phyloP scores from a whole-genome alignment of 306 rosid species.

The Dryas octopetala region DNA sequence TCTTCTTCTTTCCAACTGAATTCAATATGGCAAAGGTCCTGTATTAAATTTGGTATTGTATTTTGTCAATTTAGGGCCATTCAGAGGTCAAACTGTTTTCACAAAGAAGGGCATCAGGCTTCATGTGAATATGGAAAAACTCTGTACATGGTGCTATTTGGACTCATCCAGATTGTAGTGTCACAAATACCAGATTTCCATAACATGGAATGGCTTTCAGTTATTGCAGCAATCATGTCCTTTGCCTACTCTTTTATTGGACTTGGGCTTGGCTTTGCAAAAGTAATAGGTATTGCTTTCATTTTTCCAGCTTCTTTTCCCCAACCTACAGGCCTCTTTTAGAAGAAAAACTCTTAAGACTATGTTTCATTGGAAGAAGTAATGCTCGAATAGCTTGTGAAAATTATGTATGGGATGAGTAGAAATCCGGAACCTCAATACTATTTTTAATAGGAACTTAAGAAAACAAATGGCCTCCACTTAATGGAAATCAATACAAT shows the following conservation, averaged over 20 bases:
- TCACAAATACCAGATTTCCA: conserved; percentile 84
- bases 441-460: no score
- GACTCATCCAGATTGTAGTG: conserved; percentile 62
- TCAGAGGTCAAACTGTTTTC: conserved; percentile 71
- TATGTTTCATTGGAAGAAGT: no score
- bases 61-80: conserved; percentile 56
- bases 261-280: conserved; percentile 64
- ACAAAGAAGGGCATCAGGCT: conserved; percentile 71
- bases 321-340: neutral
- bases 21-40: neutral
- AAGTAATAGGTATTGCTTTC: conserved; percentile 53
- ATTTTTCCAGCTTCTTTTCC: neutral
- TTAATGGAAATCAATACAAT: no score
- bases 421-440: neutral
- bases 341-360: neutral
- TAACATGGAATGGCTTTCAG: conserved; percentile 72
- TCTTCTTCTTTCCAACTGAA: neutral
- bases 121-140: conserved; percentile 55
- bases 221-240: conserved; percentile 76
- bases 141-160: conserved; percentile 63
- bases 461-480: no score
- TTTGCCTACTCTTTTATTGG: conserved; percentile 69
- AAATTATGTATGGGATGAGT: neutral
- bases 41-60: neutral
- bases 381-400: neutral